Evolutionary conservation across 441 rosid genomes (phyloP).

Genomic region (Macaranga tanarius): DNA sequence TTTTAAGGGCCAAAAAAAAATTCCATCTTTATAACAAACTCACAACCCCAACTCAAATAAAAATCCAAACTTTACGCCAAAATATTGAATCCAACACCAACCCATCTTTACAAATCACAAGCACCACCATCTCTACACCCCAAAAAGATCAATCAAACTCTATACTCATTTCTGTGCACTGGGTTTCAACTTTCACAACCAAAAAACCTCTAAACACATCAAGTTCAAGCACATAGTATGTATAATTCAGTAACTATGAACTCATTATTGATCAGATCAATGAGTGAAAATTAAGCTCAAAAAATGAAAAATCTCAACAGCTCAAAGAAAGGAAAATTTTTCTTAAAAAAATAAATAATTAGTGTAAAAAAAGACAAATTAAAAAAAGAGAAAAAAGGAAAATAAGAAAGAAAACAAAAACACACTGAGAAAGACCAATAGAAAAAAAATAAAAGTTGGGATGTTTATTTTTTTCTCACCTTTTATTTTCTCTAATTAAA

Average conservation of each 20-base stretch:
- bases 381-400: neutral
- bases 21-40: constrained; percentile 2
- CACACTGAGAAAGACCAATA: neutral
- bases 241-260: neutral
- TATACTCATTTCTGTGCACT: constrained; percentile 4
- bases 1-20: neutral
- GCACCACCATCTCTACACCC: neutral
- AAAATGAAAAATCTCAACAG: neutral
- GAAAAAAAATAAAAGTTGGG: neutral
- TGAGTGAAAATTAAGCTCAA: neutral
- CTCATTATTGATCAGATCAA: neutral
- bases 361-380: neutral
- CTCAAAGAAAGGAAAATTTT: neutral
- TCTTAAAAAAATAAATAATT: neutral
- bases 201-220: neutral
- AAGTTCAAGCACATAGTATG: neutral
- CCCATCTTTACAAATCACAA: constrained; percentile 20
- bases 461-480: constrained; percentile 20
- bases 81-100: neutral
- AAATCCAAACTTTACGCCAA: neutral
- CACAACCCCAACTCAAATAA: constrained; percentile 1
- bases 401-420: too few species aligned
- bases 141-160: neutral
- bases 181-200: neutral
- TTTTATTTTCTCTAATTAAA: constrained; percentile 9